Base-by-base conservation (phyloP, 371 early-diverging fungal genomes). In the Zychaea mexicana region DNA sequence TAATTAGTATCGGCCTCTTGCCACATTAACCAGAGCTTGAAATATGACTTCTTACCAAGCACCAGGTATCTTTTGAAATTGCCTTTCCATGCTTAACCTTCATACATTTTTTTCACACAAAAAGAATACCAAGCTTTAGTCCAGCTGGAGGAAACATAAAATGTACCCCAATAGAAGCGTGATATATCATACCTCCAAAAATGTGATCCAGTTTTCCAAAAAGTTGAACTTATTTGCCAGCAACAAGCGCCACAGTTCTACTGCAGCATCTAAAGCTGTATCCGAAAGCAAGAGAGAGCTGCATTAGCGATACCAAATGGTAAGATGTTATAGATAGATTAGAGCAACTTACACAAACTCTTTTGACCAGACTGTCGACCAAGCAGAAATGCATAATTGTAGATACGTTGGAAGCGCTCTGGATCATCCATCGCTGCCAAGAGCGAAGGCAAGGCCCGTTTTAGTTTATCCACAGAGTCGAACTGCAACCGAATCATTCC, bases 21-120 rank as follows among this genome's bases (percentile, higher is more conserved):
- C n/a, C n/a, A n/a, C n/a, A n/a, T 33, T 22, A 38, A 46, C 54
- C 22, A 33, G 58, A 31, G 31, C 6, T 30, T 21, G 27, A 21
- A 17, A 10, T 6, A 27, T 60, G n/a, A 13, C 42, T 12, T 66
- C 72, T 65, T 79, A 92, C 90, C 84, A 91, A 69, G 56, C 82
- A 86, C 96, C 95, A 95, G 3, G 94, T 93, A 71, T 95, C 94
- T 55, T 87, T 87, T 26, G 90, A 89, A 64, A 95, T 93, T 10
- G 93, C 85, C 62, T 90, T 92, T 15, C 82, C 81, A 72, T 93
- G 86, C 57, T 92, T 83, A 62, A 90, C 84, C 82, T 88, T 67
- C 19, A 24, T 28, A 27, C 24, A 59, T 45, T n/a, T n/a, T n/a
- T n/a, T n/a, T n/a, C n/a, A n/a, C n/a, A n/a, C n/a, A n/a, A n/a